Percentiles rank a stretch among this genome's conserved stretches.
phyloP scores from a whole-genome alignment of 2,329 filamentous ascomycete species.

The Alternaria triticina region DNA sequence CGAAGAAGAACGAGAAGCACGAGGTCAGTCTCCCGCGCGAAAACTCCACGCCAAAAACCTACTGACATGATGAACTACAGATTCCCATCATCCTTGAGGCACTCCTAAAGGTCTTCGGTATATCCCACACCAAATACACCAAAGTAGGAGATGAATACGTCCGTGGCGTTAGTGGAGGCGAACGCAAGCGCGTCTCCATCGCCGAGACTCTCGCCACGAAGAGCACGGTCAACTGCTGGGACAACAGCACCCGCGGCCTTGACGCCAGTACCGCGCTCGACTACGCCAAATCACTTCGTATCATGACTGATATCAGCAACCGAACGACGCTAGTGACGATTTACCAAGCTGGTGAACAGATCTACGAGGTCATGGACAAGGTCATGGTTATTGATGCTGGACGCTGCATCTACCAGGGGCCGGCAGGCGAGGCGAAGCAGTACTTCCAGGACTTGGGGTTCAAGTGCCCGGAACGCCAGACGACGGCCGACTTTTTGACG shows the following conservation, averaged over 20 bases:
- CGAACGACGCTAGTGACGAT: conserved; percentile 74
- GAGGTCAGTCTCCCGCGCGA: conserved; percentile 41
- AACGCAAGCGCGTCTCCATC: conserved; percentile 76
- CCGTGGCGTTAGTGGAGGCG: conserved; percentile 78
- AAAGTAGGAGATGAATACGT: conserved; percentile 76
- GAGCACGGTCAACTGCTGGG: conserved; percentile 75
- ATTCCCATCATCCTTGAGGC: conserved; percentile 74
- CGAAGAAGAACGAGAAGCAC: conserved; percentile 67
- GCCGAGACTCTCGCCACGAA: conserved; percentile 74
- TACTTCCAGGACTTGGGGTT: conserved; percentile 74
- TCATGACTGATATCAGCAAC: conserved; percentile 79
- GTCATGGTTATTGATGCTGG: conserved; percentile 78
- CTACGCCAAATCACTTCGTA: conserved; percentile 76
- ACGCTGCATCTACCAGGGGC: conserved; percentile 71
- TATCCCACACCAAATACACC: conserved; percentile 76
- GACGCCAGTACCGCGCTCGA: conserved; percentile 81
- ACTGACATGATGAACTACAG: not conserved
- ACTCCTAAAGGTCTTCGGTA: conserved; percentile 78
- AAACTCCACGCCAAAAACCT: not conserved
- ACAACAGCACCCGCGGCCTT: conserved; percentile 80
- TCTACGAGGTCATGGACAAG: conserved; percentile 79
- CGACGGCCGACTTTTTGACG: conserved; percentile 79
- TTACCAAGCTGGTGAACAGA: conserved; percentile 73
- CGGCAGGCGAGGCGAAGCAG: conserved; percentile 63
- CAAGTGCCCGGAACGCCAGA: conserved; percentile 65